Base-by-base conservation (phyloP, 805 yeast species). In the Starmerella floricola region DNA sequence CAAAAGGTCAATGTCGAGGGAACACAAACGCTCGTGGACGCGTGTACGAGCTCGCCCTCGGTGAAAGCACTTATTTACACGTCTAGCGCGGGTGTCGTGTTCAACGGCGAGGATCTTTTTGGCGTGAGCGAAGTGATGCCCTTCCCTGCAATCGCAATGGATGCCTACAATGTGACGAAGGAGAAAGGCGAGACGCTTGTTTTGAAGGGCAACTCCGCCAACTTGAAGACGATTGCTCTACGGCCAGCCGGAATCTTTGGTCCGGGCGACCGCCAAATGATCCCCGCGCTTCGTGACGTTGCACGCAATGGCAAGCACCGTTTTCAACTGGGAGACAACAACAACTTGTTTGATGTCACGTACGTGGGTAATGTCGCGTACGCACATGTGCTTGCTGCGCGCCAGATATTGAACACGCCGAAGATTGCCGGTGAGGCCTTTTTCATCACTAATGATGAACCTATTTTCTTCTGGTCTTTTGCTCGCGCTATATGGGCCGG, bases 201-300 rank as follows among this genome's bases (percentile, higher is more conserved):
- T 2, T 68, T 87, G 56, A 64, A 72, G 17, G 82, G 94, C 15
- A 82, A 85, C 60, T 72, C 73, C 36, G 65, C 68, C 12, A 67
- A 66, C 1, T 72, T 87, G 50, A 64, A 71, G 37, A 91, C 98
- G 0, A 80, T 83, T 29, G 91, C 95, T 2, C 63, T 91, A 37
- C 74, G 99, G 49, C 98, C 98, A 1, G 95, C 98, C 1, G 99
- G 98, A 31, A 86, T 91, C 36, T 91, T 91, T 65, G 99, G 98
- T 4, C 98, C 97, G 5, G 97, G 98, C 34, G 98, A 91, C 61
- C 75, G 98, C 47, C 99, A 91, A 61, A 66, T 91, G 56, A 91
- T 91, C 35, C 98, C 98, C 11, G 94, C 94, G 3, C 67, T 91
- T 45, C 75, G 95, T 57, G 71, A 71, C 13, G 95, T 84, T 34